phyloP scores from a whole-genome alignment of 441 rosid genomes.

The Melastoma candidum region DNA sequence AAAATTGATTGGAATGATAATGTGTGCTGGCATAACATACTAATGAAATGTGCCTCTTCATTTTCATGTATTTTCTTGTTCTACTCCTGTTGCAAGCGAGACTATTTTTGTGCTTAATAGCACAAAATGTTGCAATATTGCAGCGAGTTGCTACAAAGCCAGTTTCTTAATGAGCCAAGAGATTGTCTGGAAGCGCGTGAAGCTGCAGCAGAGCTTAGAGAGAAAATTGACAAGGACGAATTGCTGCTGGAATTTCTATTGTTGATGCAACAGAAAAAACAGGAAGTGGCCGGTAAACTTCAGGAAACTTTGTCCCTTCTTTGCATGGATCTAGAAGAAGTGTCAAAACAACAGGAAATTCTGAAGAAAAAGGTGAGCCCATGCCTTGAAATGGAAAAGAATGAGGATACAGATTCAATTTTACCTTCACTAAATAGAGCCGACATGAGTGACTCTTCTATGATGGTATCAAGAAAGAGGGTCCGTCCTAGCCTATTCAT shows the following conservation, averaged over 20 bases:
- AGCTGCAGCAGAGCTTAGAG: constrained; percentile 72
- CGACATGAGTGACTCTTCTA: constrained; percentile 38
- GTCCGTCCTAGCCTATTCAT: constrained; percentile 36
- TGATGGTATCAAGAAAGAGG: constrained; percentile 64
- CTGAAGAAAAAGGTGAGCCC: constrained; percentile 49
- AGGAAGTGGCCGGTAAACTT: constrained; percentile 66
- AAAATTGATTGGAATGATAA: too few relatives aligned
- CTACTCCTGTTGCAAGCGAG: too few relatives aligned
- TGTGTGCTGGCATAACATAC: too few relatives aligned
- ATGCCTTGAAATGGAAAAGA: constrained; percentile 29
- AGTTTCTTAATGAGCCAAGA: constrained; percentile 78
- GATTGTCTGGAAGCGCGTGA: constrained; percentile 69
- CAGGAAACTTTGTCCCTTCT: constrained; percentile 58
- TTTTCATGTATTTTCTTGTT: too few relatives aligned
- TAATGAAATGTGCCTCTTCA: too few relatives aligned
- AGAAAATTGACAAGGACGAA: constrained; percentile 75
- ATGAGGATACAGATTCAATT: constrained; percentile 35
- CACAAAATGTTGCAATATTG: constrained; percentile 1
- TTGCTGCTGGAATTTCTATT: constrained; percentile 75
- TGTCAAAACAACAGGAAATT: constrained; percentile 39
- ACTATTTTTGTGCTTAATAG: too few relatives aligned
- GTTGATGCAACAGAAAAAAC: constrained; percentile 62
- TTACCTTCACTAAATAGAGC: constrained; percentile 27
- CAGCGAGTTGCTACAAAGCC: constrained; percentile 78
- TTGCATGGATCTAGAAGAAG: constrained; percentile 77